Evolutionary conservation across 441 rosid species (phyloP).

Genomic region (Theobroma grandiflorum): DNA sequence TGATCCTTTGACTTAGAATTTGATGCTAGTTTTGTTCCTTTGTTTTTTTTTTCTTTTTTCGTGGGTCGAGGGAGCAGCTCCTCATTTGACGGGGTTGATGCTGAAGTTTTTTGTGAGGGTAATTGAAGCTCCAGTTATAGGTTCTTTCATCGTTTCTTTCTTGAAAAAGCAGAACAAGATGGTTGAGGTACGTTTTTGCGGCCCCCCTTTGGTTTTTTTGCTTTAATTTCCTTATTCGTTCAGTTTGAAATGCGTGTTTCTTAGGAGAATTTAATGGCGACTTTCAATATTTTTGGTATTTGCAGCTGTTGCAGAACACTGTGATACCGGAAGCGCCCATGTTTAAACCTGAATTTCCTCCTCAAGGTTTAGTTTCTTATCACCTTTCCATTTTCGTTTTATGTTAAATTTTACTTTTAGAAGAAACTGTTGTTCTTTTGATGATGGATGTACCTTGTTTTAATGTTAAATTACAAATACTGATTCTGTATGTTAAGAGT

Average conservation of each 20-base stretch:
- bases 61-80: slow-evolving; percentile 52
- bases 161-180: slow-evolving; percentile 74
- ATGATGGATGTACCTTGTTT: background rate
- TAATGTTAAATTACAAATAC: background rate
- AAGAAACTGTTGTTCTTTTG: background rate
- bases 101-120: slow-evolving; percentile 65
- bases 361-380: slow-evolving; percentile 63
- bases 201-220: background rate
- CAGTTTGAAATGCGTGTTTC: background rate
- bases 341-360: slow-evolving; percentile 86
- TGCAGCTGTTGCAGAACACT: slow-evolving; percentile 66
- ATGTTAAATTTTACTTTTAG: background rate
- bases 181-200: slow-evolving; percentile 55
- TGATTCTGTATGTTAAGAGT: background rate
- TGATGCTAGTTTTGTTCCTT: background rate
- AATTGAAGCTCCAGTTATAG: slow-evolving; percentile 73
- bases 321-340: slow-evolving; percentile 84
- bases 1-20: slow-evolving; percentile 9
- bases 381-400: background rate
- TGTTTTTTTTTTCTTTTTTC: background rate
- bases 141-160: slow-evolving; percentile 54
- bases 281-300: slow-evolving; percentile 22
- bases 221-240: background rate
- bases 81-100: slow-evolving; percentile 74
- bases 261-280: background rate